Percentiles rank a stretch among this genome's conserved stretches.
phyloP scores from a whole-genome alignment of 1,284 basidiomycete species.

The Fistulinella cinereoalba region DNA sequence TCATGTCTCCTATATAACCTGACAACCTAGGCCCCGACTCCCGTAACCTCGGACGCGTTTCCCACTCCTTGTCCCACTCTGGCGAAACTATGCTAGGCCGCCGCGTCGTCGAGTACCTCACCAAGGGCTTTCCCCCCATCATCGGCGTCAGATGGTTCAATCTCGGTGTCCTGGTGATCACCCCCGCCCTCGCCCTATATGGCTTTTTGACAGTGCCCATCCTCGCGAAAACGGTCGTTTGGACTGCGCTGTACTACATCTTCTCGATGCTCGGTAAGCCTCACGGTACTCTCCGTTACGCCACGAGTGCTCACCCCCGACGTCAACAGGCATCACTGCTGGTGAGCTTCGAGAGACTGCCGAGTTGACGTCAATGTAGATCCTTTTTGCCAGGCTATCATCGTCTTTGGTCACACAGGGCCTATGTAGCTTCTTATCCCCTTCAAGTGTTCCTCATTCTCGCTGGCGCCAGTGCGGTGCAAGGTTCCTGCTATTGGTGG shows the following conservation, averaged over 20 bases:
- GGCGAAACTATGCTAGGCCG: too few species aligned
- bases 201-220: conserved; percentile 53
- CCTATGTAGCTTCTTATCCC: conserved; percentile 77
- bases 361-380: background rate
- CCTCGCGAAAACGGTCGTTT: conserved; percentile 53
- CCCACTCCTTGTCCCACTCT: too few species aligned
- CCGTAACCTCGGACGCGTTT: too few species aligned
- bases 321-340: conserved; percentile 51
- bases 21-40: conserved; percentile 4
- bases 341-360: conserved; percentile 40
- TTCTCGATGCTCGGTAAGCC: conserved; percentile 67
- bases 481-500: conserved; percentile 93
- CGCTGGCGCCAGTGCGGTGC: conserved; percentile 82
- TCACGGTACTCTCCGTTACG: conserved; percentile 6
- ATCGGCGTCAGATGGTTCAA: conserved; percentile 63
- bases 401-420: conserved; percentile 87
- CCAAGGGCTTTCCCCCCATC: conserved; percentile 44
- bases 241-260: conserved; percentile 67
- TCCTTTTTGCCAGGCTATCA: conserved; percentile 66
- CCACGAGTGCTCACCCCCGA: conserved; percentile 14
- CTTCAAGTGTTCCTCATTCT: conserved; percentile 75
- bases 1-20: conserved; percentile 13
- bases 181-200: conserved; percentile 66
- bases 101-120: conserved; percentile 18
- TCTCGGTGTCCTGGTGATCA: conserved; percentile 62